Conservation (phyloP, 139 green algal genomes). For the Edaphochlamys debaryana region DNA sequence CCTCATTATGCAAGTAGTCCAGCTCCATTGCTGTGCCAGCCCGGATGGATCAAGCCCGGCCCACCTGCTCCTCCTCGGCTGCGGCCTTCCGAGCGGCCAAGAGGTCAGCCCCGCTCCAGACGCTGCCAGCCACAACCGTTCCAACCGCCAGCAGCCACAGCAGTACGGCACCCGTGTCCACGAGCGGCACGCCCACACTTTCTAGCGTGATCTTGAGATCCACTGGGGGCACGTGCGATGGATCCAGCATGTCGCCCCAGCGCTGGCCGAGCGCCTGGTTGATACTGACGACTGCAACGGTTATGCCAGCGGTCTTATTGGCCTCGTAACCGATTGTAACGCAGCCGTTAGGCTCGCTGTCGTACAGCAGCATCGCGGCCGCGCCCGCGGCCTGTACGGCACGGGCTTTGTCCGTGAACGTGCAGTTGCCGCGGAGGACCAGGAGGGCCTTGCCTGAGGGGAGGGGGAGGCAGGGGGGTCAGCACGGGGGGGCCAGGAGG, state of each 20-base stretch:
- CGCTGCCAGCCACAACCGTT: conserved; percentile 55
- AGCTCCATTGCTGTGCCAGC: too few relatives aligned
- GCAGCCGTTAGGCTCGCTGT: conserved; percentile 62
- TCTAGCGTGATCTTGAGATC: too few relatives aligned
- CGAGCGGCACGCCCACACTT: conserved; percentile 22
- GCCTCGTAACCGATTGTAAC: conserved; percentile 58
- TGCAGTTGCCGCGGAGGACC: conserved; percentile 72
- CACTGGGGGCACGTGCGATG: too few relatives aligned
- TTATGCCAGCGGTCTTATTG: neutral
- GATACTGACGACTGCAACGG: conserved; percentile 48
- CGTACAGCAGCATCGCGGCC: conserved; percentile 68
- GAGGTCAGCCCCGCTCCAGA: conserved; percentile 73
- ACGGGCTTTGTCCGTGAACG: conserved; percentile 71
- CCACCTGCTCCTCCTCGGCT: conserved; percentile 25
- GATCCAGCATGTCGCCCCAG: too few relatives aligned
- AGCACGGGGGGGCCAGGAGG: neutral
- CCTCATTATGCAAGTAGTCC: too few relatives aligned
- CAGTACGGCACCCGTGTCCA: conserved; percentile 62
- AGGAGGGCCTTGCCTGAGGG: conserved; percentile 48
- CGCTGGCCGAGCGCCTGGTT: too few relatives aligned
- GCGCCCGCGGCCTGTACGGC: conserved; percentile 60
- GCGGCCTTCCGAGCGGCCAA: neutral
- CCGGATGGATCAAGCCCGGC: too few relatives aligned
- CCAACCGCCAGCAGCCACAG: conserved; percentile 80
- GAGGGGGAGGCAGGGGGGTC: neutral